Evolutionary conservation across 2,329 filamentous ascomycete genomes (phyloP).

Genomic region (Epichloe uncinata): DNA sequence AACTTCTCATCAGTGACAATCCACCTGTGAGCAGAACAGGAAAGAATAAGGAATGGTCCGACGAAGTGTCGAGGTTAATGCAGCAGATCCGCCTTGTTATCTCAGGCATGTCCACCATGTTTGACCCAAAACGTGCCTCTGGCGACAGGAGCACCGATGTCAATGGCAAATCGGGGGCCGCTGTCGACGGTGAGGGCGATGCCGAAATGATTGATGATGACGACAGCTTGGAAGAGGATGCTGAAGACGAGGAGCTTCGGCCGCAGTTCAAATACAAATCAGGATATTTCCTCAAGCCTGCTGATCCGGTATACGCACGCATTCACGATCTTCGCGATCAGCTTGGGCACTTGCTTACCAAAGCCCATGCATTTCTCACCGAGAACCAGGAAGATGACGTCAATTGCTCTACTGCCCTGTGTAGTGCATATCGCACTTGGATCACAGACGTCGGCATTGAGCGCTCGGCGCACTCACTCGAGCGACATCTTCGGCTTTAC

Average conservation of each 20-base stretch:
- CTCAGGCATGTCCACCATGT: slow-evolving; percentile 79
- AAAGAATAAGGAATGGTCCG: slow-evolving; percentile 97
- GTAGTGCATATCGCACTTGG: slow-evolving; percentile 87
- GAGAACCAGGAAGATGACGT: slow-evolving; percentile 89
- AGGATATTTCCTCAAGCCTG: slow-evolving; percentile 59
- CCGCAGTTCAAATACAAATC: slow-evolving; percentile 81
- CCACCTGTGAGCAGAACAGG: slow-evolving; percentile 80
- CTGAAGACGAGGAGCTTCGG: slow-evolving; percentile 69
- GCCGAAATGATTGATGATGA: slow-evolving; percentile 32
- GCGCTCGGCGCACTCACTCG: slow-evolving; percentile 82
- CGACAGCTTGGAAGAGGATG: slow-evolving; percentile 47
- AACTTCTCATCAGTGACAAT: slow-evolving; percentile 66
- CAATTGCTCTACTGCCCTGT: slow-evolving; percentile 83
- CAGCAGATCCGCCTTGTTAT: slow-evolving; percentile 80
- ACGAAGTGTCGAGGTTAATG: slow-evolving; percentile 84
- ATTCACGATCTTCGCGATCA: slow-evolving; percentile 73
- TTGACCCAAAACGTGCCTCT: slow-evolving; percentile 65
- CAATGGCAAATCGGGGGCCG: slow-evolving; percentile 7
- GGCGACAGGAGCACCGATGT: slow-evolving; percentile 35
- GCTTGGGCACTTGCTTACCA: slow-evolving; percentile 67
- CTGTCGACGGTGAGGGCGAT: slow-evolving; percentile 44
- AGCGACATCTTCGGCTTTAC: slow-evolving; percentile 73
- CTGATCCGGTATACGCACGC: slow-evolving; percentile 48
- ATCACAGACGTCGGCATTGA: slow-evolving; percentile 97
- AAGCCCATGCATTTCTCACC: slow-evolving; percentile 72